Percentiles rank a stretch among this genome's conserved stretches.
Evolutionary conservation across 768 basidiomycete genomes (phyloP).

Genomic region (Coprinopsis strossmayeri): DNA sequence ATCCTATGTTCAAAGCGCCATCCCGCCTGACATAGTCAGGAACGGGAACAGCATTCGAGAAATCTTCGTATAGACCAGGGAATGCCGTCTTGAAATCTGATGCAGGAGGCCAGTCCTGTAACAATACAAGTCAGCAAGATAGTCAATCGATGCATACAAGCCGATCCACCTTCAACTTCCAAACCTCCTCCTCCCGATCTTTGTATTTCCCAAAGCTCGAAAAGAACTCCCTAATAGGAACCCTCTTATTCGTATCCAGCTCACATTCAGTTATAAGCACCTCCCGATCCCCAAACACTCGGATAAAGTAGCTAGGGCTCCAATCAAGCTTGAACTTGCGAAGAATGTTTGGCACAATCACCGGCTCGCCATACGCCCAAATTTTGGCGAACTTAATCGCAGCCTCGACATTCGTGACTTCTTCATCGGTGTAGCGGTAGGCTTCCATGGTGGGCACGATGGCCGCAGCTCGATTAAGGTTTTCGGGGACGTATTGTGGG

Average conservation of each 20-base stretch:
- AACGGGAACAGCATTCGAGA: slow-evolving; percentile 74
- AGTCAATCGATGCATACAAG: background rate
- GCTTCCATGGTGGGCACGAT: slow-evolving; percentile 42
- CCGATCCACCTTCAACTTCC: slow-evolving; percentile 70
- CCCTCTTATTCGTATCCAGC: slow-evolving; percentile 52
- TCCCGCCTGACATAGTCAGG: slow-evolving; percentile 89
- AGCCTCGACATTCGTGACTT: slow-evolving; percentile 41
- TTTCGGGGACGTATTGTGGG: slow-evolving; percentile 19
- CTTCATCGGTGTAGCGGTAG: slow-evolving; percentile 35
- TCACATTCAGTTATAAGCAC: slow-evolving; percentile 83
- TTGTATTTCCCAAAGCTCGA: slow-evolving; percentile 64
- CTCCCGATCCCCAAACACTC: slow-evolving; percentile 53
- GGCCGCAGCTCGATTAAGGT: slow-evolving; percentile 16
- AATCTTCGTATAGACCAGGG: slow-evolving; percentile 84
- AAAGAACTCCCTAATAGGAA: slow-evolving; percentile 78
- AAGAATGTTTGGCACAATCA: slow-evolving; percentile 68
- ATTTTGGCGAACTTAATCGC: slow-evolving; percentile 47
- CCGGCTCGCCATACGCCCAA: slow-evolving; percentile 71
- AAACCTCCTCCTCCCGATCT: slow-evolving; percentile 44
- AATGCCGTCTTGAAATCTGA: slow-evolving; percentile 79
- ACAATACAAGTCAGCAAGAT: background rate
- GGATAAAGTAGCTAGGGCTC: slow-evolving; percentile 78
- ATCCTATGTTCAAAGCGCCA: slow-evolving; percentile 81
- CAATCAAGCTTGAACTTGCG: slow-evolving; percentile 62
- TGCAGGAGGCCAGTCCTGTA: slow-evolving; percentile 88